Conservation (phyloP, 768 basidiomycete genomes). For the Pulveroboletus sp. region DNA sequence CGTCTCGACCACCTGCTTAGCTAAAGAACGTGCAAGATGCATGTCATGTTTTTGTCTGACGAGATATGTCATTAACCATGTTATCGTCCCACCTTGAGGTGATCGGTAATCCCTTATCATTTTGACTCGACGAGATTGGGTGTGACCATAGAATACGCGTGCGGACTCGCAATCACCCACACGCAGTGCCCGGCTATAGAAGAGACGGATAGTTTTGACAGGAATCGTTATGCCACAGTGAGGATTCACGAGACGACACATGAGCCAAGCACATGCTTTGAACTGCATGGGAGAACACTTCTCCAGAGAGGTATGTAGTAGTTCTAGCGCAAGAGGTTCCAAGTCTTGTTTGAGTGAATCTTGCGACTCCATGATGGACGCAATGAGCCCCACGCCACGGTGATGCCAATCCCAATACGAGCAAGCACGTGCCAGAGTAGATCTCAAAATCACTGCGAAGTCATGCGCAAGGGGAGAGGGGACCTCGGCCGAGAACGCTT, state of each 20-base stretch:
- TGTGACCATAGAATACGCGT: slow-evolving; percentile 42
- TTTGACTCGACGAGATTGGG: slow-evolving; percentile 33
- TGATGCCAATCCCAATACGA: slow-evolving; percentile 51
- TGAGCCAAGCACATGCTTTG: slow-evolving; percentile 37
- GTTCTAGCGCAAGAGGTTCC: slow-evolving; percentile 37
- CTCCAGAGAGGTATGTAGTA: slow-evolving; percentile 40
- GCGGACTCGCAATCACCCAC: slow-evolving; percentile 33
- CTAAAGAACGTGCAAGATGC: slow-evolving; percentile 47
- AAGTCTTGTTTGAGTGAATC: slow-evolving; percentile 21
- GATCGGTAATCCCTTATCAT: slow-evolving; percentile 41
- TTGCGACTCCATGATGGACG: slow-evolving; percentile 22
- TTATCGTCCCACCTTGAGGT: slow-evolving; percentile 42
- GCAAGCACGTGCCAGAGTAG: slow-evolving; percentile 48
- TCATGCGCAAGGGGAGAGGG: slow-evolving; percentile 30
- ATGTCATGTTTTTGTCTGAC: slow-evolving; percentile 33
- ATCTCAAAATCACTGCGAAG: slow-evolving; percentile 44
- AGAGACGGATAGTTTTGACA: slow-evolving; percentile 39
- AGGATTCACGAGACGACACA: slow-evolving; percentile 34
- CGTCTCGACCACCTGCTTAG: slow-evolving; percentile 42
- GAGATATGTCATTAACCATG: slow-evolving; percentile 53
- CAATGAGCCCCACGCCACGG: slow-evolving; percentile 39
- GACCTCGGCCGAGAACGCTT: slow-evolving; percentile 40
- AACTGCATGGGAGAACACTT: slow-evolving; percentile 35
- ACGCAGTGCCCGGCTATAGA: slow-evolving; percentile 40
- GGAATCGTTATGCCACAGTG: slow-evolving; percentile 35